A percentile compares a stretch with the other conserved stretches of the same genome.
Conservation (phyloP, 2,329 filamentous ascomycete genomes). For the Fusarium bulbicola region DNA sequence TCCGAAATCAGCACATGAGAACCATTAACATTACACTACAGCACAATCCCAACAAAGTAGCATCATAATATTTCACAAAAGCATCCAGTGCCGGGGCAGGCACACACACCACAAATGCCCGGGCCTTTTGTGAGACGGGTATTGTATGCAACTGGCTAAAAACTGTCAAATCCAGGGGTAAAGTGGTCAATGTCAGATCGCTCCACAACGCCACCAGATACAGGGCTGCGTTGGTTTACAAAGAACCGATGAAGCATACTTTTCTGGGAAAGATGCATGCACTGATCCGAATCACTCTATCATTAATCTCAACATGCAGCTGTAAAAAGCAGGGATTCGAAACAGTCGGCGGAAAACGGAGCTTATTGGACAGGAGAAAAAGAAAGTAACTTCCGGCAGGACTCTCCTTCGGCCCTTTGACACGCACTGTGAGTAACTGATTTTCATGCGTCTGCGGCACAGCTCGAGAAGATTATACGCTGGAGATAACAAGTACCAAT, state of each 20-base stretch:
- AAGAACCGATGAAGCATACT: not conserved
- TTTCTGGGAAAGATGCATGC: not conserved
- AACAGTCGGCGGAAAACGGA: not conserved
- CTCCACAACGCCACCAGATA: not conserved
- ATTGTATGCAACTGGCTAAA: slow-evolving; percentile 14
- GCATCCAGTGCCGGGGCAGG: not conserved
- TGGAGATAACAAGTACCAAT: not conserved
- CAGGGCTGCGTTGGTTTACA: not conserved
- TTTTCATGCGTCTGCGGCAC: not conserved
- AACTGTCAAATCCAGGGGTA: slow-evolving; percentile 15
- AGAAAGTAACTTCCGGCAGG: not conserved
- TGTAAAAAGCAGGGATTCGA: not conserved
- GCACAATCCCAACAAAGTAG: not conserved
- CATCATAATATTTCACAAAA: not conserved
- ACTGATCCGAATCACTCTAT: not conserved
- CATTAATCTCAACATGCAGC: not conserved
- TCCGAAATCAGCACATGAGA: not conserved
- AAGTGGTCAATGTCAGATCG: not conserved
- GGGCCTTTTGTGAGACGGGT: slow-evolving; percentile 4
- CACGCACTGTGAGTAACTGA: not conserved
- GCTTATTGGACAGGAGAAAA: not conserved
- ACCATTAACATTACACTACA: not conserved
- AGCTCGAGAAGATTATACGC: not conserved
- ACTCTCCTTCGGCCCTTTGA: not conserved
- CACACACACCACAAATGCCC: not conserved